Conservation (phyloP, 257 asterid species). For the Nicotiana tabacum region DNA sequence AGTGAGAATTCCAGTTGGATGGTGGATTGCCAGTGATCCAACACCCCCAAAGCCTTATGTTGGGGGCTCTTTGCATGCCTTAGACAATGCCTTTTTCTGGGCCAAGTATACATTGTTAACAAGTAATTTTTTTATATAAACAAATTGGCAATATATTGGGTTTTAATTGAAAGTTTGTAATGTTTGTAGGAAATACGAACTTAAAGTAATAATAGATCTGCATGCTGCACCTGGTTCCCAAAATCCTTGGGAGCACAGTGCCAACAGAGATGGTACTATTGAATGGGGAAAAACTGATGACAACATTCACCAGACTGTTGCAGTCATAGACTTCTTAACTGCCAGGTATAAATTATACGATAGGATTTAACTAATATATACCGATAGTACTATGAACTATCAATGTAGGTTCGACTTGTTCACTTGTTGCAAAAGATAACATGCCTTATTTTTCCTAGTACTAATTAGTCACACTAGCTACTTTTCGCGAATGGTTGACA, state of each 20-base stretch:
- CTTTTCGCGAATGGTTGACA: no score
- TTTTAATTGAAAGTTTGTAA: background rate
- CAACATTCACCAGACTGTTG: slow-evolving; percentile 50
- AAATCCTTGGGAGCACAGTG: slow-evolving; percentile 63
- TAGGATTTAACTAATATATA: background rate
- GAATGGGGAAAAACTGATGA: slow-evolving; percentile 67
- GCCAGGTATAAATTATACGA: slow-evolving; percentile 24
- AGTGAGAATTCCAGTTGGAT: slow-evolving; percentile 76
- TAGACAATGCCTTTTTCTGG: slow-evolving; percentile 73
- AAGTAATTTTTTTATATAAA: no score
- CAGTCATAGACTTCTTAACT: slow-evolving; percentile 39
- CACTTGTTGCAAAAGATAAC: background rate
- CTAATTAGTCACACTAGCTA: background rate
- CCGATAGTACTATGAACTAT: background rate
- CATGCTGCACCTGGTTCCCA: slow-evolving; percentile 86
- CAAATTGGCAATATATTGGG: background rate
- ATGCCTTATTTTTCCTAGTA: background rate
- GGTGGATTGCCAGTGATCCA: slow-evolving; percentile 75
- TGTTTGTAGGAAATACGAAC: slow-evolving; percentile 53
- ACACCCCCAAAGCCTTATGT: slow-evolving; percentile 65
- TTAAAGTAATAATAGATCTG: slow-evolving; percentile 55
- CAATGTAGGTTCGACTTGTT: background rate
- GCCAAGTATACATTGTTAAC: slow-evolving; percentile 31
- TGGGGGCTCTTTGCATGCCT: slow-evolving; percentile 53
- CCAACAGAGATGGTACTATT: slow-evolving; percentile 56